Conservation (phyloP, 2,329 filamentous ascomycete species). For the Xylariomycetidae sp. region DNA sequence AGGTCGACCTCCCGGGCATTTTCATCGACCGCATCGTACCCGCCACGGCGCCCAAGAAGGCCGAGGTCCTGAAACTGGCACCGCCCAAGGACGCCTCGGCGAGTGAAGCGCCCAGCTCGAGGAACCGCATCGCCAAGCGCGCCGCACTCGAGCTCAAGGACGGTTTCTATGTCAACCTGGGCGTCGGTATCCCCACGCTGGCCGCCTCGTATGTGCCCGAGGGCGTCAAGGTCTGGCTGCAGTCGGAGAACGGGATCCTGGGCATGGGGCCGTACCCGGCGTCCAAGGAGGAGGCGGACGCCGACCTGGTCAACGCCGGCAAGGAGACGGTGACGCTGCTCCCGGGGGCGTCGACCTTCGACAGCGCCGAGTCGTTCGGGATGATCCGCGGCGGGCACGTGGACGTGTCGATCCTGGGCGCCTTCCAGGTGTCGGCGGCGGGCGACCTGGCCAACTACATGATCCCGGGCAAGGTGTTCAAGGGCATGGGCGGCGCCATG, state of each 20-base stretch:
- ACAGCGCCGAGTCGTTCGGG: slow-evolving; percentile 75
- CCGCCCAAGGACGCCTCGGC: slow-evolving; percentile 40
- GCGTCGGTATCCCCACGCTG: slow-evolving; percentile 83
- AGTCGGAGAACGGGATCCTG: slow-evolving; percentile 81
- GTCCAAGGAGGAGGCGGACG: slow-evolving; percentile 64
- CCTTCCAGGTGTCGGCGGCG: slow-evolving; percentile 72
- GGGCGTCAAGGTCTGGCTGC: slow-evolving; percentile 71
- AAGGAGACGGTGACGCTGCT: slow-evolving; percentile 83
- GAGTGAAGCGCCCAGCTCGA: slow-evolving; percentile 46
- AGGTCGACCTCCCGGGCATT: slow-evolving; percentile 76
- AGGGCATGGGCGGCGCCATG: slow-evolving; percentile 82
- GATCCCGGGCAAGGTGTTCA: slow-evolving; percentile 82
- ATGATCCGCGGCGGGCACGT: slow-evolving; percentile 87
- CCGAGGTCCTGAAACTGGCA: slow-evolving; percentile 62
- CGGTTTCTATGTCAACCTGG: slow-evolving; percentile 76
- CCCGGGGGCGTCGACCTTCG: slow-evolving; percentile 72
- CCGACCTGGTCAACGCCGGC: slow-evolving; percentile 80
- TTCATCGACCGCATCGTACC: slow-evolving; percentile 79
- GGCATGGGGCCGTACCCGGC: slow-evolving; percentile 76
- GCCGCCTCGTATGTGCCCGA: slow-evolving; percentile 70
- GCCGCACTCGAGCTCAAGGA: slow-evolving; percentile 78
- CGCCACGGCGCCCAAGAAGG: slow-evolving; percentile 63
- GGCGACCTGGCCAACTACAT: slow-evolving; percentile 88
- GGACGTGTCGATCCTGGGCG: slow-evolving; percentile 77
- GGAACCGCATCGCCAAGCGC: slow-evolving; percentile 69